Evolutionary conservation across 768 basidiomycete genomes (phyloP), one percentile per base, ranked within the genome.

Genomic region (Pleurotus djamor): DNA sequence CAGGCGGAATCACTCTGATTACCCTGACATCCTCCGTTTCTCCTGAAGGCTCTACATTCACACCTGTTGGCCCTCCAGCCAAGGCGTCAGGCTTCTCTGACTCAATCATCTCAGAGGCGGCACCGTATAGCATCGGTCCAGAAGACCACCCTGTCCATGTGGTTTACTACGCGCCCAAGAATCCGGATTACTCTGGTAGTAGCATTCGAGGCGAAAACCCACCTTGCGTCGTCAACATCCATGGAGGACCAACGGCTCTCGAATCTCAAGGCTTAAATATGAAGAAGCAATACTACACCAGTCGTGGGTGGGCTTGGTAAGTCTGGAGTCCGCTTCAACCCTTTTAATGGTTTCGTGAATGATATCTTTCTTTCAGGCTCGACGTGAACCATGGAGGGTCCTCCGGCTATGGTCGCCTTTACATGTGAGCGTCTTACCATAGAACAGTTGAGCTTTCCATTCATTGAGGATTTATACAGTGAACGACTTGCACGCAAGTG

Each of bases 361-460:
- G 0, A 59, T 7, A 14, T 41, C 38, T 58, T 36, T 50, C 59
- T n/a, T n/a, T n/a, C n/a, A 85, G 88, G 83, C 64, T 89, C 37
- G 88, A 89, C 57, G 89, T 94, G 45, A 88, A 93, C 64, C 88
- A 91, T 61, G 81, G 89, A 1, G 92, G 91, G 0, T 89, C 88
- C 0, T 83, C 83, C 3, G 86, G 90, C 0, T 91, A 87, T 65
- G 92, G 92, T 0, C 80, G 88, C 4, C 72, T 75, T 48, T 93
- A 91, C 67, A 83, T 81, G 57, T 61, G 35, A 32, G 61, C 37
- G n/a, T n/a, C n/a, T n/a, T n/a, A n/a, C n/a, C n/a, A n/a, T 32
- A 5, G 21, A 13, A 14, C 5, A 7, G 17, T 48, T 3, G 10
- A 10, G 21, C 16, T 17, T n/a, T 52, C 12, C 17, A 9, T 47